Evolutionary conservation across 2,329 filamentous ascomycete genomes (phyloP), one percentile per base, ranked within the genome.

Genomic region (Pseudogymnoascus sp.): DNA sequence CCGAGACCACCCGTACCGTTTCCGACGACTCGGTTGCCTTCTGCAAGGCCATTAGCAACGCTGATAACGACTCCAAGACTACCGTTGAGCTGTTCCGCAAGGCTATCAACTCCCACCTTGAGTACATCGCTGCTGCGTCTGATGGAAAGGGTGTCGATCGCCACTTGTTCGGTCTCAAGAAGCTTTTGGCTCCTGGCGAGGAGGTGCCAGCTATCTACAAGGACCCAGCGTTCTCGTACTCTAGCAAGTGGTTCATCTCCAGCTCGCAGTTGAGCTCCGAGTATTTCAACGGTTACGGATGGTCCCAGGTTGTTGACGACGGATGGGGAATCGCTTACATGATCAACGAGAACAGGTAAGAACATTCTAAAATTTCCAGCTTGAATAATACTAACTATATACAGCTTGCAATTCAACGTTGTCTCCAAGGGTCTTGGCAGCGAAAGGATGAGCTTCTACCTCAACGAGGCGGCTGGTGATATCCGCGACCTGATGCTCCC

Each of bases 301-400:
- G 94, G 94, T 94, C 89, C 73, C 93, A 99, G 79, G 94, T 99
- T 60, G 89, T 97, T 61, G 92, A 97, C 72, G 90, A 88, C 64
- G 94, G 94, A 31, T 99, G 94, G 77, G 94, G 94, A 67, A 96
- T 99, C 72, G 94, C 94, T 39, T 99, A 99, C 75, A 99, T 99
- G 94, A 97, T 99, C 75, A 99, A 99, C 74, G 93, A 97, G 82
- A 96, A 97, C 76, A 92, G 86, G 88, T 90, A 73, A 75, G 79
- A 35, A 39, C 25, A 39, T 33, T 25, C 45, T 33, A 36, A 40
- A 10, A 18, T 42, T 25, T 18, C 18, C n/a, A 27, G 12, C n/a
- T 25, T 31, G 58, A 39, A 39, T 27, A 39, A 39, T 40, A 18
- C 58, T 59, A 7, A 59, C 58, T 27, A 15, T 39, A 13, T 61